Evolutionary conservation across 2,329 filamentous ascomycete species (phyloP), one percentile per base, ranked within the genome.

Genomic region (Teratosphaeria destructans): DNA sequence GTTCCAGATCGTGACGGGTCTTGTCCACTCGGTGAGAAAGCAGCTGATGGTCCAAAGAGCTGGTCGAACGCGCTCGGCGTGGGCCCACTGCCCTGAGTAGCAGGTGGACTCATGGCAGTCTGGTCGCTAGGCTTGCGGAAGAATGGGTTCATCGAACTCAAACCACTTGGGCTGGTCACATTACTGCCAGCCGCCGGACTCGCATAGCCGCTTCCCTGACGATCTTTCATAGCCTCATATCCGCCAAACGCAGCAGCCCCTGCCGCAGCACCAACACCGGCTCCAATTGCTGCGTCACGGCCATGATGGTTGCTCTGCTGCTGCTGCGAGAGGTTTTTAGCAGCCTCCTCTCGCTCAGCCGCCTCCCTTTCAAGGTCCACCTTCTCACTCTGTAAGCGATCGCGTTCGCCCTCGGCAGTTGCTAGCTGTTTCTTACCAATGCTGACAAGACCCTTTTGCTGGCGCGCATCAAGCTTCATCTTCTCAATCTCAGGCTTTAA

Each of bases 391-490:
- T 91, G 92, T 47, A 96, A 79, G 78, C 90, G 93, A 62, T 97
- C 93, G 35, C 89, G 84, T 73, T 97, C 93, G 55, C 83, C 84
- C 74, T 99, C 94, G 60, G 88, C 90, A 0, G 92, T 96, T 39
- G 87, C 84, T 61, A 97, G 79, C 76, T 99, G 94, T 78, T 99
- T 99, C 81, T 95, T 97, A 77, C 96, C 96, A 77, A 99, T 99
- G 52, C 94, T 92, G 34, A 95, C 93, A 65, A 97, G 81, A 19
- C 94, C 94, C 77, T 95, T 97, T 71, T 97, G 92, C 73, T 97
- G 94, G 52, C 94, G 86, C 29, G 91, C 91, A 67, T 96, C 91
- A 12, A 88, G 90, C 72, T 89, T 91, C 67, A 95, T 81, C 78
- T 96, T 97, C 73, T 99, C 94, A 57, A 99, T 85, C 65, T 93